Evolutionary conservation across 768 basidiomycete species (phyloP).

Genomic region (Russula emetica): DNA sequence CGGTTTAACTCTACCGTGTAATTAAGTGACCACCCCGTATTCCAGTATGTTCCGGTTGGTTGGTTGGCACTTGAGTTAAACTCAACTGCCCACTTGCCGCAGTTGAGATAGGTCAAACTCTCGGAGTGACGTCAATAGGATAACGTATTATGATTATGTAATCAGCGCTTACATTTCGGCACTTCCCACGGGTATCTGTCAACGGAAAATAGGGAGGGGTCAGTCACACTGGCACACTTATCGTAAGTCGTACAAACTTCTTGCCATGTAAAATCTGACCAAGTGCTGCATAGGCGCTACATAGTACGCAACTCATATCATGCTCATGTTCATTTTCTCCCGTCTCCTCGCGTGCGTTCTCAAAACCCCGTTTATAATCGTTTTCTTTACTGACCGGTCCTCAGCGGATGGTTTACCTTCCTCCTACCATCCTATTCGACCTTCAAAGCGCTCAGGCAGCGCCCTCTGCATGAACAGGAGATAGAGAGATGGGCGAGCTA

Average conservation of each 20-base stretch:
- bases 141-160: constrained; percentile 4
- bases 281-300: too few species aligned
- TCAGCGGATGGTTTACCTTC: constrained; percentile 69
- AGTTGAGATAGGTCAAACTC: neutral
- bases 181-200: neutral
- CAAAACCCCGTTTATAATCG: neutral
- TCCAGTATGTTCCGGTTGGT: neutral
- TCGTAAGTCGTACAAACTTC: neutral
- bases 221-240: neutral
- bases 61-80: neutral
- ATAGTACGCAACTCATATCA: constrained; percentile 25
- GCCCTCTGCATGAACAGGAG: constrained; percentile 48
- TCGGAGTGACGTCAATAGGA: neutral
- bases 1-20: neutral
- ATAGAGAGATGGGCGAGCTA: constrained; percentile 57
- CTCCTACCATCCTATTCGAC: constrained; percentile 59
- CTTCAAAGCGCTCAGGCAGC: constrained; percentile 59
- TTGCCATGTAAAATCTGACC: neutral
- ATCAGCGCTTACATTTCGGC: neutral
- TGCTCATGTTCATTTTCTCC: constrained; percentile 50
- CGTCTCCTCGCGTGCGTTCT: constrained; percentile 45
- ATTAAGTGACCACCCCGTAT: neutral
- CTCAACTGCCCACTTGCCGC: neutral
- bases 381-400: constrained; percentile 1
- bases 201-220: neutral